Conservation (phyloP, 2,329 filamentous ascomycete species). For the Diaporthe citriasiana region DNA sequence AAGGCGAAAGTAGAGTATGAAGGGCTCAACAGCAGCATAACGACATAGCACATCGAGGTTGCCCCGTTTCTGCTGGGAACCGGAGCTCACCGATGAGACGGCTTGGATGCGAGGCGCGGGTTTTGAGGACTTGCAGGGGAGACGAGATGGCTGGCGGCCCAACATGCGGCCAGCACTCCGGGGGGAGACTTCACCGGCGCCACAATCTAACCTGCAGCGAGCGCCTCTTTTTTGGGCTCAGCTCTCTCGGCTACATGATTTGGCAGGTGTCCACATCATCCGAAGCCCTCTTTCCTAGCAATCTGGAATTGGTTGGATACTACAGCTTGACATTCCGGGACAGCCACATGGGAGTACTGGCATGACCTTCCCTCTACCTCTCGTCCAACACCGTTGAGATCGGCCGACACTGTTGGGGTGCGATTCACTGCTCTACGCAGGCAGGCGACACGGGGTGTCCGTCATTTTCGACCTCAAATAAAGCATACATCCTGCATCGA, state of each 20-base stretch:
- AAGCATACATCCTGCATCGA: neutral
- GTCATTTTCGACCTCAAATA: neutral
- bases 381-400: no score
- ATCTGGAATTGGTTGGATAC: neutral
- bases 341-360: neutral
- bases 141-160: neutral
- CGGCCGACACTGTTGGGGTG: neutral
- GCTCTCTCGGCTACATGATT: neutral
- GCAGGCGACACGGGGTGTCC: neutral
- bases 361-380: neutral
- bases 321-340: neutral
- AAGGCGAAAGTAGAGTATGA: neutral
- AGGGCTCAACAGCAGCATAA: neutral
- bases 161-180: neutral
- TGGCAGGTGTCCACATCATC: neutral
- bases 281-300: neutral
- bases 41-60: neutral
- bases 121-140: neutral
- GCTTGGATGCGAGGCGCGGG: neutral
- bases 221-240: neutral
- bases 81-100: slow-evolving; percentile 23
- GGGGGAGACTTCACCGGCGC: neutral
- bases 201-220: slow-evolving; percentile 18
- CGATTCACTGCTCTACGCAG: neutral
- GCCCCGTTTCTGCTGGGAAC: neutral